Conservation (phyloP, 2,329 filamentous ascomycete genomes). For the Diaporthe citrichinensis region DNA sequence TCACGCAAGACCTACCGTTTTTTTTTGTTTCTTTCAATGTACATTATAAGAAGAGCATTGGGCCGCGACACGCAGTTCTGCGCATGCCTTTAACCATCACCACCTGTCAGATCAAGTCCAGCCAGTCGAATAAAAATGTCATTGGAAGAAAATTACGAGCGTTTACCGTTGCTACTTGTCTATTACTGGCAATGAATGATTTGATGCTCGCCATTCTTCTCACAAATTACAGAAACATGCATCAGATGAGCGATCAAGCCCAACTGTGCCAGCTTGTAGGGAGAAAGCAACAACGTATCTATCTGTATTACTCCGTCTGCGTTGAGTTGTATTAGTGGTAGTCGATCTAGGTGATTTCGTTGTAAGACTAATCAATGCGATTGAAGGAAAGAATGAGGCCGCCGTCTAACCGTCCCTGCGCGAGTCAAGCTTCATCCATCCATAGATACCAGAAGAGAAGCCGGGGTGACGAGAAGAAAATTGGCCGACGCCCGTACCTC, state of each 20-base stretch:
- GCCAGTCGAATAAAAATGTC: neutral
- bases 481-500: neutral
- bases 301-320: constrained; percentile 18
- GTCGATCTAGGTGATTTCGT: constrained; percentile 34
- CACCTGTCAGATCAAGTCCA: neutral
- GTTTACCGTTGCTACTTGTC: neutral
- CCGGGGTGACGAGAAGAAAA: neutral
- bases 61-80: constrained; percentile 3
- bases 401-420: constrained; percentile 4
- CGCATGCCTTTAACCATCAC: constrained; percentile 1
- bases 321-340: neutral
- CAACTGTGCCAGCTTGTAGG: neutral
- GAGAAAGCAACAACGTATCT: neutral
- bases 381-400: constrained; percentile 17
- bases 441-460: neutral
- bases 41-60: constrained; percentile 15
- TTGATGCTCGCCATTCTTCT: neutral
- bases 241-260: neutral
- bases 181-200: no score
- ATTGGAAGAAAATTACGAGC: neutral
- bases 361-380: constrained; percentile 1
- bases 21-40: constrained; percentile 23
- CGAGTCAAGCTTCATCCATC: neutral
- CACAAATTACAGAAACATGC: neutral
- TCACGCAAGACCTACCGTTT: neutral